These are phyloP conservation scores for Trypanosomatidae sp. DNA, from an alignment of 208 protist genomes.

Conservation along the genomic window DNA sequence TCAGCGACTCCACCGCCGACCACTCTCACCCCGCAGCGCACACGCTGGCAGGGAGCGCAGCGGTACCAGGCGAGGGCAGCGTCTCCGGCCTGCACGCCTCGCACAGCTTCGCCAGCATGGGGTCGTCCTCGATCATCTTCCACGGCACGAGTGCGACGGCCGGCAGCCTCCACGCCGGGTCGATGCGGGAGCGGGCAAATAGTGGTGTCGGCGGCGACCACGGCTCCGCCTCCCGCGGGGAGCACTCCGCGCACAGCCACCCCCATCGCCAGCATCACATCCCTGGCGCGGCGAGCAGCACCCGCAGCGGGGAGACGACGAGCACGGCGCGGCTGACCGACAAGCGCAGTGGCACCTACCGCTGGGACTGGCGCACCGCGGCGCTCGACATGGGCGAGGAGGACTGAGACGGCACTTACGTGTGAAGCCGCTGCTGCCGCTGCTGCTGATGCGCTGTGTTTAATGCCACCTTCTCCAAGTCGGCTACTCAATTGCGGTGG, in stretches of 20 bases:
- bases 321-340: conserved; percentile 18
- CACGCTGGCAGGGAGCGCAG: background rate
- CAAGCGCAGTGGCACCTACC: conserved; percentile 31
- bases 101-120: conserved; percentile 20
- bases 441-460: background rate
- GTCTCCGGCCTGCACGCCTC: conserved; percentile 1
- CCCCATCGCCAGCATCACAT: conserved; percentile 2
- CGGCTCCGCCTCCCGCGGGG: too few species aligned
- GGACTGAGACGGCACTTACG: too few species aligned
- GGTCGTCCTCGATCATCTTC: conserved; percentile 7
- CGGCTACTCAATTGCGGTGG: too few species aligned
- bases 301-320: conserved; percentile 29
- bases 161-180: too few species aligned
- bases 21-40: background rate
- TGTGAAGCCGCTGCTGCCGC: background rate
- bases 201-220: too few species aligned
- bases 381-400: conserved; percentile 33
- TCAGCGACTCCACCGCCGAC: conserved; percentile 31
- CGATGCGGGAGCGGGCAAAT: too few species aligned
- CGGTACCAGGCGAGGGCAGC: conserved; percentile 7
- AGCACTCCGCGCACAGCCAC: too few species aligned
- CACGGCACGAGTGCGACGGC: too few species aligned
- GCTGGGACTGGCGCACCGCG: conserved; percentile 49
- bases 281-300: conserved; percentile 26
- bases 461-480: background rate